Evolutionary conservation across 1,139 yeast genomes (phyloP).

Genomic region (Groenewaldozyma auringiensis): DNA sequence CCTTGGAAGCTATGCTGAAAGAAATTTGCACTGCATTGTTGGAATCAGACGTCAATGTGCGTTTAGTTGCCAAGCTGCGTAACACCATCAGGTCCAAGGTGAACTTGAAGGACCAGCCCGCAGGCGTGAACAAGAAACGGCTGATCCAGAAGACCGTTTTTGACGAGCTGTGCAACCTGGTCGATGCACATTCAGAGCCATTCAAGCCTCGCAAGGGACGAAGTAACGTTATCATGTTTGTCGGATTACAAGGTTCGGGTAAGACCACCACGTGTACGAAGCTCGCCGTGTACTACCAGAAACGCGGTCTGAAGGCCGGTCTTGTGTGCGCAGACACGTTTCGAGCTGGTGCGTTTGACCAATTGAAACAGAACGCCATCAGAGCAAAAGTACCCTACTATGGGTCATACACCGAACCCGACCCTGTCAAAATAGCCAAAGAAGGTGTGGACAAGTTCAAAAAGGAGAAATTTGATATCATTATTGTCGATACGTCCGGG

Average conservation of each 20-base stretch:
- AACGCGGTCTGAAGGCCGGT: conserved; percentile 91
- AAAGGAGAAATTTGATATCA: conserved; percentile 84
- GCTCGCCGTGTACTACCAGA: conserved; percentile 87
- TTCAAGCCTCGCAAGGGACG: conserved; percentile 82
- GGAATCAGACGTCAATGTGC: conserved; percentile 87
- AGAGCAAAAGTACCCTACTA: conserved; percentile 90
- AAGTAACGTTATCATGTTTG: conserved; percentile 83
- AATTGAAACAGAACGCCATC: conserved; percentile 93
- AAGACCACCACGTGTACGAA: conserved; percentile 97
- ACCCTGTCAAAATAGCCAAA: conserved; percentile 84
- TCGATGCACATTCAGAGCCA: conserved; percentile 54
- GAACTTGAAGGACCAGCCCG: conserved; percentile 43
- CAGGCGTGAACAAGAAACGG: conserved; percentile 55
- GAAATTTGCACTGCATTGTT: conserved; percentile 84
- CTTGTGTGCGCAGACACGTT: conserved; percentile 98
- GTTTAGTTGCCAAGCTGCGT: conserved; percentile 69
- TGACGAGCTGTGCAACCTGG: conserved; percentile 82
- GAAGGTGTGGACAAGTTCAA: conserved; percentile 92
- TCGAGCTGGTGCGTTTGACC: conserved; percentile 99
- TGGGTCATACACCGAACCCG: conserved; percentile 93
- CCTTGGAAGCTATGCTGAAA: conserved; percentile 65
- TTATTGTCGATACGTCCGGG: conserved; percentile 96
- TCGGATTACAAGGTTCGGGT: conserved; percentile 98
- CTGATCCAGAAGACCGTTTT: conserved; percentile 85
- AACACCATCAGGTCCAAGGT: conserved; percentile 59